These are phyloP conservation scores for Coemansia sp. DNA, from an alignment of 192 early-diverging fungal genomes.

Conservation along the genomic window DNA sequence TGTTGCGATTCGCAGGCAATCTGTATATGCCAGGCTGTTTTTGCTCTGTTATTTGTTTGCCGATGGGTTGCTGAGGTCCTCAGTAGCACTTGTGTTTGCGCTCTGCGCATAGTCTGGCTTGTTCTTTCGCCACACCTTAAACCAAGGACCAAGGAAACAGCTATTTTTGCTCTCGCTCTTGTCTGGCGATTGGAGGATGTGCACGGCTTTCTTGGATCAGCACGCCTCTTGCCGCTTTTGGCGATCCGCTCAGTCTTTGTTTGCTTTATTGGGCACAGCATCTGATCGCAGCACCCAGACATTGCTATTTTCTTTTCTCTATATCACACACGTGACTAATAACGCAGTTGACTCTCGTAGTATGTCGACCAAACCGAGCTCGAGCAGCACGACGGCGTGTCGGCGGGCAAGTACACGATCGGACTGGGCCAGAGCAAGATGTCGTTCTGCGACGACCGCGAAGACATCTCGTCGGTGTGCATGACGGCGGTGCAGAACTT, in stretches of 20 bases:
- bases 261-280: background rate
- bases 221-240: background rate
- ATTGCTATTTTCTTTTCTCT: too few species aligned
- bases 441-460: slow-evolving; percentile 94
- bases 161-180: background rate
- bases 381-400: slow-evolving; percentile 90
- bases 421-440: slow-evolving; percentile 95
- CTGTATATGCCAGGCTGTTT: background rate
- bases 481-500: slow-evolving; percentile 81
- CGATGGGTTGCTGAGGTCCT: too few species aligned
- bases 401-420: slow-evolving; percentile 96
- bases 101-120: too few species aligned
- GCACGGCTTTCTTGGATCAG: background rate
- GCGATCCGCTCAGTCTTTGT: background rate
- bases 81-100: too few species aligned
- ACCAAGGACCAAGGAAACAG: background rate
- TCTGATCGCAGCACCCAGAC: too few species aligned
- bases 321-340: too few species aligned
- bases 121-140: background rate
- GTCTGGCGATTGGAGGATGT: background rate
- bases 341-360: slow-evolving; percentile 8
- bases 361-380: slow-evolving; percentile 48
- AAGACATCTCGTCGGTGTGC: slow-evolving; percentile 58
- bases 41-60: background rate
- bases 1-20: background rate